Percentiles rank a stretch among this genome's conserved stretches.
These are phyloP conservation scores for Cavenderia fasciculata DNA, from an alignment of 78 protist species.

Conservation along the genomic window DNA sequence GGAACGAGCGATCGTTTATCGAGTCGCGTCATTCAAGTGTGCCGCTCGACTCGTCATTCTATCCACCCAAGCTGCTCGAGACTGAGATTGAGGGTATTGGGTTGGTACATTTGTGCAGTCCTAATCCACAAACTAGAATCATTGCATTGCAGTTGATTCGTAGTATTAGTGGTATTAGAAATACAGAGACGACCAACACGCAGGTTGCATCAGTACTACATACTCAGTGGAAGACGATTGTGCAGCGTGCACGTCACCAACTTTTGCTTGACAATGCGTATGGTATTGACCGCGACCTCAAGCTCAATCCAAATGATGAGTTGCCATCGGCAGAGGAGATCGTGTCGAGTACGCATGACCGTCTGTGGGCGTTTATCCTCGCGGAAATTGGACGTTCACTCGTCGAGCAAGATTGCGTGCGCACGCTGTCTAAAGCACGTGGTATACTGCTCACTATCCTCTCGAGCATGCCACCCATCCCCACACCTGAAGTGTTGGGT, in stretches of 20 bases:
- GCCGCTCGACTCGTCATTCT: constrained; percentile 41
- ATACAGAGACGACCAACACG: constrained; percentile 37
- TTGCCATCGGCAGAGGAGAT: constrained; percentile 57
- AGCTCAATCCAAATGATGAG: constrained; percentile 45
- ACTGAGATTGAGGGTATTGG: constrained; percentile 70
- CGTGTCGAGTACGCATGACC: constrained; percentile 14
- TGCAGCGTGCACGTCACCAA: constrained; percentile 52
- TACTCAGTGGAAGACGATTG: constrained; percentile 29
- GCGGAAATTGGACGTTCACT: constrained; percentile 34
- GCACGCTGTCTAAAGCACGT: constrained; percentile 44
- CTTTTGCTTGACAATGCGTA: constrained; percentile 37
- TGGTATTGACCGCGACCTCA: constrained; percentile 57
- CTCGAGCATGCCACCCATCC: background rate
- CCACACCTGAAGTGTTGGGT: too few species aligned
- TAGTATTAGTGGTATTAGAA: constrained; percentile 44
- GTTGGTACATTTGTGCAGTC: constrained; percentile 29
- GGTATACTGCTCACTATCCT: constrained; percentile 35
- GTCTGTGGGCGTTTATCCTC: constrained; percentile 50
- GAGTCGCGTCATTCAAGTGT: constrained; percentile 62
- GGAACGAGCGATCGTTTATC: constrained; percentile 71
- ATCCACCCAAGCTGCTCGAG: constrained; percentile 70
- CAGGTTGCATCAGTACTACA: constrained; percentile 57
- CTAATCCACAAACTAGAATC: constrained; percentile 42
- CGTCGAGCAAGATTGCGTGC: constrained; percentile 58
- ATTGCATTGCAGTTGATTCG: constrained; percentile 21